Percentiles rank a stretch among this genome's conserved stretches.
These are phyloP conservation scores for Myxozyma melibiosi DNA, from an alignment of 805 yeast genomes.

Conservation along the genomic window DNA sequence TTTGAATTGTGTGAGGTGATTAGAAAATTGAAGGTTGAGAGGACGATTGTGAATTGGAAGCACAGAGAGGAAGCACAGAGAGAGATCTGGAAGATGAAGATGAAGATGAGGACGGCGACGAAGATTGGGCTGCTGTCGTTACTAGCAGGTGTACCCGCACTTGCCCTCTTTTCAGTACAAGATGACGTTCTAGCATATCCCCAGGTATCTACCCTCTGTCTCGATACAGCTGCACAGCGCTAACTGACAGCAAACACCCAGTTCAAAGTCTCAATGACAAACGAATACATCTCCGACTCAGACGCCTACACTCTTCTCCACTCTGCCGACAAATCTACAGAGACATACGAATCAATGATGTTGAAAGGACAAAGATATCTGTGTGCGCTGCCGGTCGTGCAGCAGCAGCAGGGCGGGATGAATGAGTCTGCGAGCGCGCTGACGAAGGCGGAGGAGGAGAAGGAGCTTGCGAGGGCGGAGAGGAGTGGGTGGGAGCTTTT, in stretches of 20 bases:
- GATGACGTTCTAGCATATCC: conserved; percentile 34
- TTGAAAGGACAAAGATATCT: conserved; percentile 13
- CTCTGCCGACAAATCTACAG: not conserved
- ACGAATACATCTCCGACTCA: conserved; percentile 7
- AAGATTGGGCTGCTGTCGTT: not conserved
- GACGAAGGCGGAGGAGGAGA: conserved; percentile 29
- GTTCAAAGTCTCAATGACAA: conserved; percentile 20
- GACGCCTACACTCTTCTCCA: not conserved
- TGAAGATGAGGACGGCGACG: not conserved
- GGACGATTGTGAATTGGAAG: too few relatives aligned
- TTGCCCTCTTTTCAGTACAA: conserved; percentile 26
- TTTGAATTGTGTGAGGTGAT: too few relatives aligned
- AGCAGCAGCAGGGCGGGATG: conserved; percentile 11
- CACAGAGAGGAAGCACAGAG: too few relatives aligned
- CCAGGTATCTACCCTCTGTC: conserved; percentile 12
- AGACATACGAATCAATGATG: conserved; percentile 15
- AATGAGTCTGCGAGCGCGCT: conserved; percentile 19
- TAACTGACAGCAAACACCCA: not conserved
- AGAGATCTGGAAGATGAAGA: too few relatives aligned
- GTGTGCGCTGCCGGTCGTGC: conserved; percentile 23
- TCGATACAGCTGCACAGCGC: not conserved
- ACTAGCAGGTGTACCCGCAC: not conserved
- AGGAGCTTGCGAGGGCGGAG: conserved; percentile 26
- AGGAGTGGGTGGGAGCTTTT: conserved; percentile 32
- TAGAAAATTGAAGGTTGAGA: too few relatives aligned